phyloP scores from a whole-genome alignment of 257 asterid species.

The Gynochthodes officinalis region DNA sequence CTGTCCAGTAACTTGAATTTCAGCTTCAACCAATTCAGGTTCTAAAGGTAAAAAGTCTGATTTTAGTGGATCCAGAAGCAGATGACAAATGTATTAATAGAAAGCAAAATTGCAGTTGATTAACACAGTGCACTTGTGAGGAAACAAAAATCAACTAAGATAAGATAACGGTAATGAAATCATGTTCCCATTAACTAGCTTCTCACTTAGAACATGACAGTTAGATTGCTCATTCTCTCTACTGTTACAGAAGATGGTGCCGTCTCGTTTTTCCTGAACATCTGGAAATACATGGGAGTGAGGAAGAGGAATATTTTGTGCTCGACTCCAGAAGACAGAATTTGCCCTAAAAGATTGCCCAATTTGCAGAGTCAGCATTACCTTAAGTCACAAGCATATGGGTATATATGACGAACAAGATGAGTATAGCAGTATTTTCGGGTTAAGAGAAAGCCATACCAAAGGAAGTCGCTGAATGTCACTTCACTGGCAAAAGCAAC shows the following conservation, averaged over 20 bases:
- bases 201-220: slow-evolving; percentile 34
- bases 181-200: slow-evolving; percentile 36
- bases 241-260: slow-evolving; percentile 12
- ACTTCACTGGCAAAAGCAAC: slow-evolving; percentile 67
- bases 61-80: slow-evolving; percentile 3
- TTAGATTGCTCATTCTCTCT: slow-evolving; percentile 24
- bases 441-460: slow-evolving; percentile 44
- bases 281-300: slow-evolving; percentile 45
- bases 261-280: slow-evolving; percentile 37
- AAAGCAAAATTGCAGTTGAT: background rate
- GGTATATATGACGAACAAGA: background rate
- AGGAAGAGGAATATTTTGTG: slow-evolving; percentile 83
- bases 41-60: slow-evolving; percentile 20
- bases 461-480: slow-evolving; percentile 82
- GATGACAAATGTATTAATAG: slow-evolving; percentile 1
- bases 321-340: slow-evolving; percentile 96
- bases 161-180: slow-evolving; percentile 21
- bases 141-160: slow-evolving; percentile 6
- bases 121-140: slow-evolving; percentile 10
- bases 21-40: slow-evolving; percentile 16
- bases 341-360: slow-evolving; percentile 68
- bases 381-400: background rate
- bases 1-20: slow-evolving; percentile 43
- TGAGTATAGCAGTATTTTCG: slow-evolving; percentile 11
- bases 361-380: slow-evolving; percentile 28